Evolutionary conservation across 106 monocot genomes (phyloP), one percentile per base, ranked within the genome.

Genomic region (Xerophyta viscosa): DNA sequence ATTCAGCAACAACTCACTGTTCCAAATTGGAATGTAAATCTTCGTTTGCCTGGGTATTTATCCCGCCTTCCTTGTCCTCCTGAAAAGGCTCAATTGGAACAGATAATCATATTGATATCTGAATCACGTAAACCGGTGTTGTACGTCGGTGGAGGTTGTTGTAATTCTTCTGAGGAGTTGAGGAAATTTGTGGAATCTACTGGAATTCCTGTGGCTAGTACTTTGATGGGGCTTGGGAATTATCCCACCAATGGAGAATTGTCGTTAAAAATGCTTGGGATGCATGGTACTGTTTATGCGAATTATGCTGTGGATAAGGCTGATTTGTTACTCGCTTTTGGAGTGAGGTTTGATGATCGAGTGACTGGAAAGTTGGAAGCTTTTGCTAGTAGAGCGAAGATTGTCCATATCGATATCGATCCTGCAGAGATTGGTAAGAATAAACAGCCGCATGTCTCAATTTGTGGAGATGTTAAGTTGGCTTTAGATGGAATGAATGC

Each of bases 351-450:
- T 46, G 93, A 94, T 42, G 92, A 93, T 25, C 66, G 92, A 14
- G 92, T 93, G 20, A 93, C 92, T 1, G 87, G 92, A 22, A 87
- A 88, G 64, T 48, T 94, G 7, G 84, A 94, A 54, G 72, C 88
- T 24, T 94, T 94, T 71, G 93, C 93, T 6, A 88, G 81, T 48
- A 43, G 81, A 48, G 79, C 93, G 1, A 94, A 88, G 58, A 94
- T 88, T 21, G 93, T 94, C 48, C 93, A 94, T 61, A 76, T 88
- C 23, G 93, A 94, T 46, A 94, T 94, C 13, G 93, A 93, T 37
- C 75, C 87, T 2, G 87, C 87, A 0, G 93, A 88, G 77, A 94
- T 94, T 43, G 93, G 93, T 36, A 94, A 94, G 75, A 94, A 84
- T 54, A 94, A 94, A 66, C 87, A 80, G 63, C 93, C 93, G 3